A percentile compares a stretch with the other conserved stretches of the same genome.
Conservation (phyloP, 805 yeast species). For the Yarrowia phangngaensis region DNA sequence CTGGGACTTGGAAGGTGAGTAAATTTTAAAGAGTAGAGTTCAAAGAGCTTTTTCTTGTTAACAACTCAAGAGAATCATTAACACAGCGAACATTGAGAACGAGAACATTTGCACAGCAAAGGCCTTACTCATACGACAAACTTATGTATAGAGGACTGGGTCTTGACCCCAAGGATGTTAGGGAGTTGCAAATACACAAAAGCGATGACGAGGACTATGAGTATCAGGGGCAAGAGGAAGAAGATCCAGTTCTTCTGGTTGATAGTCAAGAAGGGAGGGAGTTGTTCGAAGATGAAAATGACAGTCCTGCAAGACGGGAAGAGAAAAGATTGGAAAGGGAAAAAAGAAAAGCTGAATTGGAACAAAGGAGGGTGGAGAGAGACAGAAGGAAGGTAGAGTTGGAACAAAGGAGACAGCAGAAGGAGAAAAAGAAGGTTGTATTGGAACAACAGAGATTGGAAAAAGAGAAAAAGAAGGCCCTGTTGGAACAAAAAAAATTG, state of each 20-base stretch:
- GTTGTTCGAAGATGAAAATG: too few species aligned
- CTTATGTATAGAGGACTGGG: slow-evolving; percentile 1
- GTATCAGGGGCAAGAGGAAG: slow-evolving; percentile 22
- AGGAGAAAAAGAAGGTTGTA: slow-evolving; percentile 3
- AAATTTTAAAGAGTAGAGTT: too few species aligned
- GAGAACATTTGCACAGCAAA: slow-evolving; percentile 9
- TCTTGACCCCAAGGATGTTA: slow-evolving; percentile 5
- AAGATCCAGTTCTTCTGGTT: slow-evolving; percentile 4
- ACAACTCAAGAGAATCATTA: neutral
- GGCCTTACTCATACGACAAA: slow-evolving; percentile 15
- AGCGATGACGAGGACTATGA: slow-evolving; percentile 18
- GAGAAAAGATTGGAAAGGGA: too few species aligned
- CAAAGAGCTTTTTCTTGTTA: too few species aligned
- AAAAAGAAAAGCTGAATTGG: neutral
- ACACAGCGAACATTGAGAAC: slow-evolving; percentile 17
- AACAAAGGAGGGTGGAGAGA: neutral
- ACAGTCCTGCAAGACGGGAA: too few species aligned
- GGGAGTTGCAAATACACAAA: slow-evolving; percentile 2
- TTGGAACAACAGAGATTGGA: neutral
- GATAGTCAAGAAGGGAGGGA: too few species aligned
- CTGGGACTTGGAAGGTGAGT: slow-evolving; percentile 17
- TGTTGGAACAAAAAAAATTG: too few species aligned
- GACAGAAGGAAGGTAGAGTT: neutral
- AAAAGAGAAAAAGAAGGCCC: too few species aligned
- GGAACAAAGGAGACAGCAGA: neutral